These are phyloP conservation scores for Persicaria tinctoria DNA, from an alignment of 148 eudicot species.

Conservation along the genomic window DNA sequence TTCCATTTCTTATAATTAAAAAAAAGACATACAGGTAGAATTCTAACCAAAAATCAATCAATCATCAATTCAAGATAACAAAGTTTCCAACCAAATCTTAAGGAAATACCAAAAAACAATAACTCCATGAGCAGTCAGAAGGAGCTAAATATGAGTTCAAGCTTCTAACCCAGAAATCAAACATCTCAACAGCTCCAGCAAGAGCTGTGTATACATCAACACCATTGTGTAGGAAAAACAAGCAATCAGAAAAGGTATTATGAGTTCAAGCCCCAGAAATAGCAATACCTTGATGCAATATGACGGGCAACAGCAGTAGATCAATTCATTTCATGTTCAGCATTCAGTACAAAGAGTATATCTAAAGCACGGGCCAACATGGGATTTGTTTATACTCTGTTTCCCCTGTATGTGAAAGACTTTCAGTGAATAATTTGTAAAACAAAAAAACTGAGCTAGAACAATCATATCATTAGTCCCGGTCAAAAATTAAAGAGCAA, in stretches of 20 bases:
- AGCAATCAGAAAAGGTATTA: too few relatives aligned
- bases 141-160: not conserved
- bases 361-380: too few relatives aligned
- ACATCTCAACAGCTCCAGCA: not conserved
- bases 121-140: not conserved
- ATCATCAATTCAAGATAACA: not conserved
- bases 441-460: not conserved
- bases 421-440: not conserved
- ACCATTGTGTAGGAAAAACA: too few relatives aligned
- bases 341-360: too few relatives aligned
- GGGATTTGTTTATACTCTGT: too few relatives aligned
- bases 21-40: not conserved
- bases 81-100: not conserved
- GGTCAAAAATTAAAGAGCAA: not conserved
- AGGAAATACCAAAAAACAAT: not conserved
- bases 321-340: too few relatives aligned
- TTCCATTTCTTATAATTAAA: not conserved
- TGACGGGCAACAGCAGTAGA: too few relatives aligned
- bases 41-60: not conserved
- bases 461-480: not conserved
- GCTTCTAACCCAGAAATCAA: not conserved
- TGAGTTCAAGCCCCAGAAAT: too few relatives aligned
- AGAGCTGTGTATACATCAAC: too few relatives aligned
- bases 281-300: too few relatives aligned
- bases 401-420: not conserved